Percentiles rank a stretch among this genome's conserved stretches.
Evolutionary conservation across 768 basidiomycete species (phyloP).

Genomic region (Leccinum imitatum): DNA sequence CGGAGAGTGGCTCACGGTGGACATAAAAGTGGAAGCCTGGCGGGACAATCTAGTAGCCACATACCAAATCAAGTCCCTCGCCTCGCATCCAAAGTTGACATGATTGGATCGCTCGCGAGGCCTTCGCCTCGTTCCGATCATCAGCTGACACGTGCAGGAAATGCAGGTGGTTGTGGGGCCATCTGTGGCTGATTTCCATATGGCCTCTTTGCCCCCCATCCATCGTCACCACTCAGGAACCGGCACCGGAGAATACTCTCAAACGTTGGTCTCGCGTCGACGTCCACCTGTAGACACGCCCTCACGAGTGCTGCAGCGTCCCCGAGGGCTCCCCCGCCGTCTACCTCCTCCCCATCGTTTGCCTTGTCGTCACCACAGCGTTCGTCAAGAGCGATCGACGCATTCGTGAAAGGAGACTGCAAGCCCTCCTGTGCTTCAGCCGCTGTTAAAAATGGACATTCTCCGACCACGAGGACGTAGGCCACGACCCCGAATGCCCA

Average conservation of each 20-base stretch:
- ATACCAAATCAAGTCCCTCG: conserved; percentile 10
- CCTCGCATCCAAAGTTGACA: background rate
- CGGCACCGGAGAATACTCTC: conserved; percentile 76
- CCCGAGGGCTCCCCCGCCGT: conserved; percentile 80
- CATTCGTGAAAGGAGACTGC: conserved; percentile 69
- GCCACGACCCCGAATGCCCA: conserved; percentile 98
- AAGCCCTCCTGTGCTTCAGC: conserved; percentile 89
- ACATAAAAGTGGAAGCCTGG: conserved; percentile 9
- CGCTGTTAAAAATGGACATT: conserved; percentile 90
- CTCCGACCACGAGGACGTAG: conserved; percentile 89
- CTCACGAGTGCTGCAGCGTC: conserved; percentile 85
- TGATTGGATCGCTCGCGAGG: conserved; percentile 1
- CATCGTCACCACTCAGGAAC: conserved; percentile 75
- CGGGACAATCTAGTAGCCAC: conserved; percentile 10
- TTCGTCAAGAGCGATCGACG: conserved; percentile 76
- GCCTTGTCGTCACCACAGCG: conserved; percentile 75
- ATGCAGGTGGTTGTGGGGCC: conserved; percentile 32
- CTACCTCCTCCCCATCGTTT: conserved; percentile 69
- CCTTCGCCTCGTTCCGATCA: conserved; percentile 14
- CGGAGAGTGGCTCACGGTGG: conserved; percentile 11
- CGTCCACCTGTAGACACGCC: conserved; percentile 81
- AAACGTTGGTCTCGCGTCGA: conserved; percentile 79
- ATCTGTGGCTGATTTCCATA: conserved; percentile 29
- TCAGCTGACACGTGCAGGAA: conserved; percentile 30
- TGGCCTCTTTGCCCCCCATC: conserved; percentile 56